Percentiles rank a stretch among this genome's conserved stretches.
Evolutionary conservation across 805 yeast species (phyloP).

Genomic region (Debaryomyces castellii): DNA sequence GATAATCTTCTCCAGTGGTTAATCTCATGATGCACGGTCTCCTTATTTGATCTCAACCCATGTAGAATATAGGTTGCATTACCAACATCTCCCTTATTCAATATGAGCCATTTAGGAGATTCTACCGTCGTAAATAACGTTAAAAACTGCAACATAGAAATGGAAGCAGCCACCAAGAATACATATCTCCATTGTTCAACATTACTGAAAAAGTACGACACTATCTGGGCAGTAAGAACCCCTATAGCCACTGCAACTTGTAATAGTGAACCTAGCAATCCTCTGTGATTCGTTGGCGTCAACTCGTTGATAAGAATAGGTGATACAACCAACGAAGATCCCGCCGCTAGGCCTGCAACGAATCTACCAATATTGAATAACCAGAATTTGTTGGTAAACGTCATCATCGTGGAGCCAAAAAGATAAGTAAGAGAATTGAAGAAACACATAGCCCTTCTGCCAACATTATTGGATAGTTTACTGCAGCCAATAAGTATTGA

Average conservation of each 20-base stretch:
- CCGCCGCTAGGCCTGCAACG: slow-evolving; percentile 38
- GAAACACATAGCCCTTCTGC: slow-evolving; percentile 23
- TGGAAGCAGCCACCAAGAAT: slow-evolving; percentile 23
- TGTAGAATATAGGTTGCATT: slow-evolving; percentile 28
- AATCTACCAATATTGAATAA: slow-evolving; percentile 31
- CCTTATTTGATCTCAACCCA: slow-evolving; percentile 27
- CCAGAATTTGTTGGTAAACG: slow-evolving; percentile 17
- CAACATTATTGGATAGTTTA: slow-evolving; percentile 19
- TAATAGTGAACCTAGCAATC: slow-evolving; percentile 39
- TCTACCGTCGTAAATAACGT: slow-evolving; percentile 36
- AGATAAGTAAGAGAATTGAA: slow-evolving; percentile 20
- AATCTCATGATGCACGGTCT: slow-evolving; percentile 32
- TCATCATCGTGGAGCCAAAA: slow-evolving; percentile 29
- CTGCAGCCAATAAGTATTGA: slow-evolving; percentile 29
- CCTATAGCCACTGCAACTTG: slow-evolving; percentile 41
- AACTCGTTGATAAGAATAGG: slow-evolving; percentile 41
- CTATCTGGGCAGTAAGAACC: slow-evolving; percentile 32
- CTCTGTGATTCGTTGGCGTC: slow-evolving; percentile 39
- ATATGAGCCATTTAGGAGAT: slow-evolving; percentile 44
- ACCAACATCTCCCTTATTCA: slow-evolving; percentile 24
- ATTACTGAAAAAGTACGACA: slow-evolving; percentile 33
- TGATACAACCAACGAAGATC: slow-evolving; percentile 37
- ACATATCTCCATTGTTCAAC: slow-evolving; percentile 36
- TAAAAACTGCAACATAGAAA: slow-evolving; percentile 28
- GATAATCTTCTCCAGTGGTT: slow-evolving; percentile 36